These are phyloP conservation scores for Xylariaceae sp. DNA, from an alignment of 2,329 filamentous ascomycete genomes.

Conservation along the genomic window DNA sequence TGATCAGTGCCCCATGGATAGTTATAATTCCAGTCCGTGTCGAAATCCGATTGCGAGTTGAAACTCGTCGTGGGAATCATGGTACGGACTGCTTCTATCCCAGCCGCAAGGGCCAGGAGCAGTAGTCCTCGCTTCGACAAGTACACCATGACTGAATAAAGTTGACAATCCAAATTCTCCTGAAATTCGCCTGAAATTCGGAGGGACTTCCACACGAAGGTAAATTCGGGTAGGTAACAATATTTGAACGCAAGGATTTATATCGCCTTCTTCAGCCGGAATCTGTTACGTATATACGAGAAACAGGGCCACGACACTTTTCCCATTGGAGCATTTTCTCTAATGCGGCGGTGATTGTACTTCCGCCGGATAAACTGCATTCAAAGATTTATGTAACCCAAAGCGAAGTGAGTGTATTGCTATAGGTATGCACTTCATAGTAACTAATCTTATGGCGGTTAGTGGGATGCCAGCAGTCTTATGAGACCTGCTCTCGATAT, in stretches of 20 bases:
- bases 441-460: no score
- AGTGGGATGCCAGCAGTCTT: no score
- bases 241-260: background rate
- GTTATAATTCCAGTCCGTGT: constrained; percentile 56
- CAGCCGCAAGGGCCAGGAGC: constrained; percentile 32
- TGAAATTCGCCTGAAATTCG: background rate
- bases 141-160: constrained; percentile 15
- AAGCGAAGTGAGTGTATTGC: no score
- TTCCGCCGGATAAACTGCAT: constrained; percentile 14
- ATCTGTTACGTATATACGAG: background rate
- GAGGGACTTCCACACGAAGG: background rate
- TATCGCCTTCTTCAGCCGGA: background rate
- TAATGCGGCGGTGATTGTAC: constrained; percentile 4
- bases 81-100: constrained; percentile 41
- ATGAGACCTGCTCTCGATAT: no score
- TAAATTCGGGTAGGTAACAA: background rate
- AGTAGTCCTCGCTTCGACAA: constrained; percentile 9
- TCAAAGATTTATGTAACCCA: background rate
- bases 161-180: background rate
- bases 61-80: constrained; percentile 50
- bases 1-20: constrained; percentile 66
- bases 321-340: constrained; percentile 17
- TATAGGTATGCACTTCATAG: no score
- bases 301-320: background rate
- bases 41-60: constrained; percentile 47